A percentile compares a stretch with the other conserved stretches of the same genome.
These are phyloP conservation scores for Fusarium buharicum DNA, from an alignment of 2,329 filamentous ascomycete genomes.

Conservation along the genomic window DNA sequence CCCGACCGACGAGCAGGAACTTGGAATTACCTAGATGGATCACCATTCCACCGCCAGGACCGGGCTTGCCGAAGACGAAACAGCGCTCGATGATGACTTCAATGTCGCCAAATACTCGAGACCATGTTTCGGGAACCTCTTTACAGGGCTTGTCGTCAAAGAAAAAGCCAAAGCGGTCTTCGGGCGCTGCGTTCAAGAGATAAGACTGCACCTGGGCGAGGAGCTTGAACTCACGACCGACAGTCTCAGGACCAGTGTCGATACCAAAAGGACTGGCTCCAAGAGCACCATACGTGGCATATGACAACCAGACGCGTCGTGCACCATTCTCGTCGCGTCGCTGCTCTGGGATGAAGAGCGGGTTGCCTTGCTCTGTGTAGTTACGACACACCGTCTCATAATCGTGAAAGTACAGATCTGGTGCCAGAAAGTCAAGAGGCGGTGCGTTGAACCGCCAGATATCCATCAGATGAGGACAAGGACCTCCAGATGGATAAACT, in stretches of 20 bases:
- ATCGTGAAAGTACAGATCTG: slow-evolving; percentile 61
- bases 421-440: slow-evolving; percentile 57
- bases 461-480: slow-evolving; percentile 50
- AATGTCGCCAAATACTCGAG: slow-evolving; percentile 47
- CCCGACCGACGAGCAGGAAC: slow-evolving; percentile 52
- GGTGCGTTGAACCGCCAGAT: slow-evolving; percentile 55
- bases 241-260: slow-evolving; percentile 47
- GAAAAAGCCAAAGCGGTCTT: slow-evolving; percentile 53
- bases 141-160: slow-evolving; percentile 48
- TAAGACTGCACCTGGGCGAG: slow-evolving; percentile 44
- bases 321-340: slow-evolving; percentile 59
- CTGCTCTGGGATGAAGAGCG: slow-evolving; percentile 64
- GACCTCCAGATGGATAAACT: slow-evolving; percentile 52
- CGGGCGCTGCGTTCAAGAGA: slow-evolving; percentile 45
- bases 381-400: slow-evolving; percentile 57
- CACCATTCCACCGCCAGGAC: slow-evolving; percentile 53
- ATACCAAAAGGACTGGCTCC: slow-evolving; percentile 55
- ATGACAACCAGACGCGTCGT: slow-evolving; percentile 55
- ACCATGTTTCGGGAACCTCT: slow-evolving; percentile 39
- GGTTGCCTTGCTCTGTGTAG: slow-evolving; percentile 56
- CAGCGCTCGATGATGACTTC: slow-evolving; percentile 52
- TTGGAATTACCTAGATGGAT: slow-evolving; percentile 51
- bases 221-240: too few species aligned
- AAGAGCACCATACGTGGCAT: slow-evolving; percentile 53
- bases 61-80: slow-evolving; percentile 55